Evolutionary conservation across 371 early-diverging fungal species (phyloP).

Genomic region (Mortierella sp.): DNA sequence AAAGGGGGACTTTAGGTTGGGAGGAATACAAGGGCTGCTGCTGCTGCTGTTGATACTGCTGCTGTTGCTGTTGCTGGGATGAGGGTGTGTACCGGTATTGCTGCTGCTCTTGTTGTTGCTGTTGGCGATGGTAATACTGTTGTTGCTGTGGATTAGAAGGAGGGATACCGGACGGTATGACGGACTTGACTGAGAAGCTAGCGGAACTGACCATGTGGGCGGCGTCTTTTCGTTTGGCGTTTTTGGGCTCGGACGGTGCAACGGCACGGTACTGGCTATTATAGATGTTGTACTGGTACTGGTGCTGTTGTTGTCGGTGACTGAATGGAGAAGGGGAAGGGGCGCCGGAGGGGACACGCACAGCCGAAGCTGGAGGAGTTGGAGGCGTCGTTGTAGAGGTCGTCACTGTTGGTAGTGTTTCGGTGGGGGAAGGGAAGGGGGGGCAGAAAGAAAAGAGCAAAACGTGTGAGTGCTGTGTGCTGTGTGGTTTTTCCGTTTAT

Average conservation of each 20-base stretch:
- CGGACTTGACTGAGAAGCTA: slow-evolving; percentile 1
- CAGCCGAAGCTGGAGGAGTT: slow-evolving; percentile 13
- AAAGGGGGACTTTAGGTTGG: slow-evolving; percentile 1
- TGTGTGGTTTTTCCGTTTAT: too few species aligned
- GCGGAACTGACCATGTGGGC: slow-evolving; percentile 1
- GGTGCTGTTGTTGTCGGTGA: neutral
- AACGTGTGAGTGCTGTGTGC: too few species aligned
- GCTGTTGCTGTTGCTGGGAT: neutral
- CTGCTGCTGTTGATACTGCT: neutral
- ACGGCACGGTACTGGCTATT: neutral
- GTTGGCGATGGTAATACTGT: neutral
- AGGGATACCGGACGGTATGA: neutral
- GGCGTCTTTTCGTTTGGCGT: slow-evolving; percentile 3
- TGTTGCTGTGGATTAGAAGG: neutral
- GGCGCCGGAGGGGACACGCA: slow-evolving; percentile 9
- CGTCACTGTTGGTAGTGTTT: slow-evolving; percentile 10
- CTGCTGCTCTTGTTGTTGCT: neutral
- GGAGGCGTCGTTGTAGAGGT: slow-evolving; percentile 9
- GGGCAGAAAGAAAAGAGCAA: too few species aligned
- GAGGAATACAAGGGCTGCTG: neutral
- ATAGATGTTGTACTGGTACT: too few species aligned
- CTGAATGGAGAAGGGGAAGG: neutral
- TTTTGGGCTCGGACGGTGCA: neutral
- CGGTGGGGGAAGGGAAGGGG: neutral
- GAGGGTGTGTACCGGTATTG: neutral